Base-by-base conservation (phyloP, 495 filamentous ascomycete species). In the Aspergillus nidulans region DNA sequence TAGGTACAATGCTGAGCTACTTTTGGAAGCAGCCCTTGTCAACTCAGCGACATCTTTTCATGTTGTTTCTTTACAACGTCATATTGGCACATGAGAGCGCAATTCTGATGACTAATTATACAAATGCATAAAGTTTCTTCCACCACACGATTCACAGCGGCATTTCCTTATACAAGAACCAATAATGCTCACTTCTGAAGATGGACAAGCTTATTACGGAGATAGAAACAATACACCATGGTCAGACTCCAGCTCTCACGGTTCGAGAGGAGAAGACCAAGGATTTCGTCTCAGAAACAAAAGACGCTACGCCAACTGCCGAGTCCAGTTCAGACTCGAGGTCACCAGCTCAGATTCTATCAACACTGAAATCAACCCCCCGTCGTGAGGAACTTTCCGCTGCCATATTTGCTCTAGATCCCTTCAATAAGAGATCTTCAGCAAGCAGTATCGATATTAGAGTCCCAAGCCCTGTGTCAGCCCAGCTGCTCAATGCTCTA, bases 401-500 rank as follows among this genome's bases (percentile, higher is more conserved):
- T 4, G 68, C 74, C 10, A 65, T 94, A 32, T 55, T 65, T 34
- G 84, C 73, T 62, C 73, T 96, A 19, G 69, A 74, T 49, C 66
- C 70, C 8, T 66, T 59, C 41, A 70, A 66, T 28, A 74, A 70
- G 20, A 53, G 58, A 25, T 20, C 38, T 52, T 50, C 56, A 20
- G 53, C 65, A 4, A 54, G 65, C 34, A 64, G 63, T 15, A 84
- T 90, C 59, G 78, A 81, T 56, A 80, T 95, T 46, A 73, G 75
- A 54, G 66, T 72, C n/a, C 84, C 89, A 40, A 77, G 76, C 36
- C 83, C 90, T 3, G 69, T 79, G 58, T 72, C 81, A 48, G 80
- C 89, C 5, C 86, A 90, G 61, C 80, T 95, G 6, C 71, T 91
- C 44, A 84, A 86, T 63, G 67, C 77, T 9, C 70, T 96, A 59